Percentiles rank a stretch among this genome's conserved stretches.
These are phyloP conservation scores for Hypoxylon crocopeplum DNA, from an alignment of 495 filamentous ascomycete species.

Conservation along the genomic window DNA sequence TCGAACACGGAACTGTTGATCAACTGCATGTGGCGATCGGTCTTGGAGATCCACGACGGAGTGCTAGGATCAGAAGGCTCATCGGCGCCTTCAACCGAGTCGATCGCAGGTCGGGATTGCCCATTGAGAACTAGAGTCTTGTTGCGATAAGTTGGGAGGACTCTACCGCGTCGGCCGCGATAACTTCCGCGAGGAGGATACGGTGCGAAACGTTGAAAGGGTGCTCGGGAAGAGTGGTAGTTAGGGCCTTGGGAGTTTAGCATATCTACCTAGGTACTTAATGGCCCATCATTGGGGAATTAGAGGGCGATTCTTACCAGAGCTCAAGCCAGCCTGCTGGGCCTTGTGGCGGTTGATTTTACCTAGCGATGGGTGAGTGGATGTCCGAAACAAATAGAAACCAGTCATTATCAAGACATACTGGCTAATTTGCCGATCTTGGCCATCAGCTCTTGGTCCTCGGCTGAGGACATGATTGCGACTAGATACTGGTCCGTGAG, in stretches of 20 bases:
- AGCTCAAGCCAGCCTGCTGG: slow-evolving; percentile 52
- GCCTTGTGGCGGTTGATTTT: slow-evolving; percentile 86
- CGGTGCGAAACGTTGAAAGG: slow-evolving; percentile 35
- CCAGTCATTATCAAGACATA: slow-evolving; percentile 45
- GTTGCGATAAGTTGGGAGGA: slow-evolving; percentile 65
- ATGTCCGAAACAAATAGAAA: background rate
- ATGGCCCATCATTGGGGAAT: background rate
- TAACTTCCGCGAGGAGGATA: slow-evolving; percentile 53
- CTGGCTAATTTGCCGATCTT: slow-evolving; percentile 79
- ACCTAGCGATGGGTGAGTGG: slow-evolving; percentile 54
- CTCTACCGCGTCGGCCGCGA: slow-evolving; percentile 56
- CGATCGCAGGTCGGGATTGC: slow-evolving; percentile 38
- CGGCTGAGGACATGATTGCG: slow-evolving; percentile 66
- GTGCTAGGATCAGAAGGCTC: slow-evolving; percentile 48
- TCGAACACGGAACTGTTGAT: slow-evolving; percentile 88
- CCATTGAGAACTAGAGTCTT: slow-evolving; percentile 75
- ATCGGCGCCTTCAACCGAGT: slow-evolving; percentile 33
- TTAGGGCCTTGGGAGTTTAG: slow-evolving; percentile 15
- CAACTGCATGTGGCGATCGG: slow-evolving; percentile 84
- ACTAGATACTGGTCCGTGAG: slow-evolving; percentile 21
- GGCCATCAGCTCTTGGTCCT: slow-evolving; percentile 74
- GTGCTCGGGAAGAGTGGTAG: slow-evolving; percentile 27
- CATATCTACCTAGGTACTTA: slow-evolving; percentile 17
- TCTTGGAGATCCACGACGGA: slow-evolving; percentile 75
- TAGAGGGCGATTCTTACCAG: slow-evolving; percentile 17